Conservation (phyloP, 768 basidiomycete genomes). For the Auricularia cornea region DNA sequence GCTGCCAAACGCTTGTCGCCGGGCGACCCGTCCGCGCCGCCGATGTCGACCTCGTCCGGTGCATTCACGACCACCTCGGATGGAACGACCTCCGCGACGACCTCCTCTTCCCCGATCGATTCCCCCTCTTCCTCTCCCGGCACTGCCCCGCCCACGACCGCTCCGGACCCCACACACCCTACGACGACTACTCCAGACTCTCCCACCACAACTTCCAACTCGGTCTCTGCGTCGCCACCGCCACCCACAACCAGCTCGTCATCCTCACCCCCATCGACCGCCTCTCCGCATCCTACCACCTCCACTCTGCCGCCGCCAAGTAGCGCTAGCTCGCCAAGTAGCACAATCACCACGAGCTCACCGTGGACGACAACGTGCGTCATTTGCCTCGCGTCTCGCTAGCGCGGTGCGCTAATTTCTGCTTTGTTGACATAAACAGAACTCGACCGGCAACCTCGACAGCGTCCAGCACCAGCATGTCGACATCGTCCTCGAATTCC, state of each 20-base stretch:
- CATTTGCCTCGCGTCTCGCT: neutral
- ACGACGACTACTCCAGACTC: constrained; percentile 2
- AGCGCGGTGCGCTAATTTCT: neutral
- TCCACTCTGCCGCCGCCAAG: constrained; percentile 12
- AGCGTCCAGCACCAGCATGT: too few relatives aligned
- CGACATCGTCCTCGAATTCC: too few relatives aligned
- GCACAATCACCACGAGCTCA: neutral
- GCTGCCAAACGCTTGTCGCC: neutral
- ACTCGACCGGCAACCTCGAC: too few relatives aligned
- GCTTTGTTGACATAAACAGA: neutral
- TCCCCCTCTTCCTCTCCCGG: constrained; percentile 7
- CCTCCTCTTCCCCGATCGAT: constrained; percentile 11
- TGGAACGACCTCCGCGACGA: constrained; percentile 10
- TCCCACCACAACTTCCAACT: neutral
- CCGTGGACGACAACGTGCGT: neutral
- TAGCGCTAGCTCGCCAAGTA: neutral
- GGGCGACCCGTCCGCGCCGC: neutral
- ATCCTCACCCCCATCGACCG: constrained; percentile 2
- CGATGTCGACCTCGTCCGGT: neutral
- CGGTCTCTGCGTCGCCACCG: constrained; percentile 3
- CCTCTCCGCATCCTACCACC: constrained; percentile 1
- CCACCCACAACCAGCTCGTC: neutral
- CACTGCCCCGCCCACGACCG: too few relatives aligned
- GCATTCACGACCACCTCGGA: constrained; percentile 10
- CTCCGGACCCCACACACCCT: neutral